Percentiles rank a stretch among this genome's conserved stretches.
Evolutionary conservation across 768 basidiomycete genomes (phyloP).

Genomic region (Megacollybia marginata): DNA sequence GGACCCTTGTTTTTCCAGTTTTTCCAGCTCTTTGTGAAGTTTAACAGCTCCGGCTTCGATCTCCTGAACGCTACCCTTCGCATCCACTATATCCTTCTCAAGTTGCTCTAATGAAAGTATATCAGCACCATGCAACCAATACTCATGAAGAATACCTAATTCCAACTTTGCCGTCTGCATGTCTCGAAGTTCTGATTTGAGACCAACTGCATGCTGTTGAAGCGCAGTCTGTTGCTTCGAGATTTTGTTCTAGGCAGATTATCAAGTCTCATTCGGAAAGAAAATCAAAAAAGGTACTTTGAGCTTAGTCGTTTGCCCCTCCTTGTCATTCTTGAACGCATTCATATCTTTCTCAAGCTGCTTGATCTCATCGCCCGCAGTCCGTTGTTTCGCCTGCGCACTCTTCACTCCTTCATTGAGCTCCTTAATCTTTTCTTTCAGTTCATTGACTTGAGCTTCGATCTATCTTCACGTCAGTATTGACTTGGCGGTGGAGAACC

Average conservation of each 20-base stretch:
- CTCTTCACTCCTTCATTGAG: slow-evolving; percentile 50
- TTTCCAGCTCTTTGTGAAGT: slow-evolving; percentile 56
- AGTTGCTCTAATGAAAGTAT: slow-evolving; percentile 55
- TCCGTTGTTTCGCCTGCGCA: slow-evolving; percentile 71
- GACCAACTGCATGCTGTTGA: slow-evolving; percentile 70
- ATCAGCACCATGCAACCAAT: neutral
- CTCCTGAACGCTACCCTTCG: slow-evolving; percentile 36
- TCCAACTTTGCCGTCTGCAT: slow-evolving; percentile 83
- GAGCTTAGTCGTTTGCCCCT: slow-evolving; percentile 90
- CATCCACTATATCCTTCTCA: slow-evolving; percentile 59
- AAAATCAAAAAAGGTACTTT: slow-evolving; percentile 44
- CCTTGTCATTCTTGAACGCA: slow-evolving; percentile 98
- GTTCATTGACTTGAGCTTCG: slow-evolving; percentile 67
- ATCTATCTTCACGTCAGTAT: slow-evolving; percentile 39
- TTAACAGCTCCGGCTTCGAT: slow-evolving; percentile 39
- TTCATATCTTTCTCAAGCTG: slow-evolving; percentile 95
- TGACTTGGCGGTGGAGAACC: neutral
- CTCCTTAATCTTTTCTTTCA: slow-evolving; percentile 55
- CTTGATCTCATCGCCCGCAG: slow-evolving; percentile 69
- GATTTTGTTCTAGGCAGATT: slow-evolving; percentile 56
- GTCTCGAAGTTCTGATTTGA: slow-evolving; percentile 88
- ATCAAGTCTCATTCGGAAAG: neutral
- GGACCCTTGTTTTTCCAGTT: slow-evolving; percentile 35
- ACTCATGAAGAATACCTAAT: slow-evolving; percentile 48
- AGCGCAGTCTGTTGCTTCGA: slow-evolving; percentile 72